Base-by-base conservation (phyloP, 306 rosid genomes). In the Lathyrus tuberosus region DNA sequence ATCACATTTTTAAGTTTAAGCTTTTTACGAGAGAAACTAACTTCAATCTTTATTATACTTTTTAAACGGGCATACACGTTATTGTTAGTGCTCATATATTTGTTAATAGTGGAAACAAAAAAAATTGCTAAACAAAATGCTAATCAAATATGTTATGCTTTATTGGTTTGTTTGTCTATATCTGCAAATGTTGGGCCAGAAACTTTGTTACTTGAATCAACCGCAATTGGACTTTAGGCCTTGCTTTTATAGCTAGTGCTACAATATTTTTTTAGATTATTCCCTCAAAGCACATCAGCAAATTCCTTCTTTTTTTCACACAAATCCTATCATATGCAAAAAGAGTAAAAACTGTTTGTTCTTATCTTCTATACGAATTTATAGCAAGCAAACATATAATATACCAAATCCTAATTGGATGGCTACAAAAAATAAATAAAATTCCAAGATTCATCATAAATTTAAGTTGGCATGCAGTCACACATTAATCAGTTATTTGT, bases 401-500 rank as follows among this genome's bases (percentile, higher is more conserved):
- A 52, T 22, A 24, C n/a, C 43, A 37, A 46, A 61, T 4, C 26
- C 61, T 16, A 2, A n/a, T 38, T 49, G 44, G 63, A 62, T 62
- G 64, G 56, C 53, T 38, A 43, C 12, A 71, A 31, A 71, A 57
- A 26, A 20, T 20, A 20, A 20, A 20, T 20, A 20, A 20, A 20
- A 20, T 20, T 20, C 22, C 22, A 20, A 20, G 22, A 20, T 20
- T 20, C 22, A 20, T 20, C 22, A 20, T 20, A 20, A 78, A 47
- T 16, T 38, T 70, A 65, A 18, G 67, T 72, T 78, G 49, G 52
- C 33, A 35, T 35, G 10, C 40, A 56, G 63, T 38, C 65, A 67
- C 38, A 22, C 63, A 67, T 49, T n/a, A 41, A 80, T 16, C 35
- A 12, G 59, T 30, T 72, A 49, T 73, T 79, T 66, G 79, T 73